These are phyloP conservation scores for Pythium rhizo-oryzae DNA, from an alignment of 352 stramenopile genomes.

Conservation along the genomic window DNA sequence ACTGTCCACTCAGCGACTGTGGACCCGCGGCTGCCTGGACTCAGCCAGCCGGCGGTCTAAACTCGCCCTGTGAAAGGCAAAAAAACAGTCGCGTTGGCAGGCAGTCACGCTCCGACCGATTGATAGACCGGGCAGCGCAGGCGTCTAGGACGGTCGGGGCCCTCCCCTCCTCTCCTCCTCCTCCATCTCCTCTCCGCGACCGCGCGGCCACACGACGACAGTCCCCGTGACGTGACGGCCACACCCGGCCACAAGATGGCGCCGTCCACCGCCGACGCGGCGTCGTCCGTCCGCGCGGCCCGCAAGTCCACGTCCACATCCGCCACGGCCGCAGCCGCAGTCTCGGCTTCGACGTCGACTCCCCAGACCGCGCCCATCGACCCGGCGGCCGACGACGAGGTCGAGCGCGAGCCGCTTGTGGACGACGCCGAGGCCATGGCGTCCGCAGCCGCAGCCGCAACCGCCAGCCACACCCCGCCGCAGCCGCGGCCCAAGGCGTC, in stretches of 20 bases:
- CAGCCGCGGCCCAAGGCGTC: background rate
- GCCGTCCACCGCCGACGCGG: slow-evolving; percentile 5
- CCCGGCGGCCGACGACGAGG: slow-evolving; percentile 11
- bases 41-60: too few species aligned
- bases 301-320: background rate
- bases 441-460: background rate
- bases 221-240: background rate
- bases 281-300: background rate
- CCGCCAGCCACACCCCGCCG: slow-evolving; percentile 1
- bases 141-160: background rate
- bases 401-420: slow-evolving; percentile 9
- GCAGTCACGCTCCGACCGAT: background rate
- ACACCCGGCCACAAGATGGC: slow-evolving; percentile 2
- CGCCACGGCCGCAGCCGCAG: background rate
- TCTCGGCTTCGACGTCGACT: slow-evolving; percentile 8
- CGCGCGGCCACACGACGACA: slow-evolving; percentile 12
- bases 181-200: too few species aligned
- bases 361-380: too few species aligned
- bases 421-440: background rate
- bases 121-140: too few species aligned
- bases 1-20: slow-evolving; percentile 3
- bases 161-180: background rate
- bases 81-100: background rate
- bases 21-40: background rate
- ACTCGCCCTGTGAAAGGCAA: background rate